Conservation (phyloP, 208 protist genomes). For the Leishmania guyanensis region DNA sequence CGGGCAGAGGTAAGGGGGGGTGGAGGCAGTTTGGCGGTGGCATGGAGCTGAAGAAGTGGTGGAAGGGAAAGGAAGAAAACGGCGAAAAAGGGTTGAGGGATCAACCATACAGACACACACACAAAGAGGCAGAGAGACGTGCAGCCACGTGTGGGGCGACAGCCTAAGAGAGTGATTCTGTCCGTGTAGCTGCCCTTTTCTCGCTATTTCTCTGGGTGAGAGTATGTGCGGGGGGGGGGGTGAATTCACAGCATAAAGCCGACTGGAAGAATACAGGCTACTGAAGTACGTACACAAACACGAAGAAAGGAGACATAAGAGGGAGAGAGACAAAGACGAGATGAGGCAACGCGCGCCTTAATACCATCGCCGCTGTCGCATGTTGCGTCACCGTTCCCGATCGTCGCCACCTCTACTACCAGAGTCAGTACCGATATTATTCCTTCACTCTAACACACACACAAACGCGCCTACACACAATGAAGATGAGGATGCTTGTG, state of each 20-base stretch:
- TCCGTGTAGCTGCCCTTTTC: conserved; percentile 58
- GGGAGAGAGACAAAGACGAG: background rate
- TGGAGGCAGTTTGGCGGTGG: background rate
- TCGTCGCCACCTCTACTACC: background rate
- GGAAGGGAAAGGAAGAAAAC: too few relatives aligned
- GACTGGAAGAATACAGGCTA: too few relatives aligned
- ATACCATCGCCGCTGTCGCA: background rate
- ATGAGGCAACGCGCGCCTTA: background rate
- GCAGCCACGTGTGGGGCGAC: background rate
- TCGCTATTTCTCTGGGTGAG: background rate
- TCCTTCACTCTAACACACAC: background rate
- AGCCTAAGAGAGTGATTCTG: background rate
- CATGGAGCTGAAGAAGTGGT: background rate
- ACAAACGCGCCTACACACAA: background rate
- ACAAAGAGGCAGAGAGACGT: background rate
- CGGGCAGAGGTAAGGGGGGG: background rate
- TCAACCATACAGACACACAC: background rate
- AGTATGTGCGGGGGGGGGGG: too few relatives aligned
- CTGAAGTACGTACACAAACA: too few relatives aligned
- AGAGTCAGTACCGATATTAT: background rate
- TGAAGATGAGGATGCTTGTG: background rate
- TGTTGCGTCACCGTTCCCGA: background rate
- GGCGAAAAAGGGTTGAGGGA: background rate
- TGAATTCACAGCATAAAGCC: too few relatives aligned
- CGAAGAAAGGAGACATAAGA: background rate